Evolutionary conservation across 2,329 filamentous ascomycete genomes (phyloP).

Genomic region (Furcasterigmium furcatum): DNA sequence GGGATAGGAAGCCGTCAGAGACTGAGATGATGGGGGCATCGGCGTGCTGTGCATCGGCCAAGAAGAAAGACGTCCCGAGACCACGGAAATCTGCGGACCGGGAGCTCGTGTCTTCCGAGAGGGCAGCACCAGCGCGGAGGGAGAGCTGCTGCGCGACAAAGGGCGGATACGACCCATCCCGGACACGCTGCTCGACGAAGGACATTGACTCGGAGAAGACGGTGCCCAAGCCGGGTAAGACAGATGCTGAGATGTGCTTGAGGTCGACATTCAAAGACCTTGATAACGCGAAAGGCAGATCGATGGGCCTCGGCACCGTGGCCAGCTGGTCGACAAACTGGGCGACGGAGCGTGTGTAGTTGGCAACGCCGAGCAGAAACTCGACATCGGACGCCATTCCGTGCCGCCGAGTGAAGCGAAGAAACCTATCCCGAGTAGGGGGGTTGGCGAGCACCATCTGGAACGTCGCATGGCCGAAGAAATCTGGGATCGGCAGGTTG

Average conservation of each 20-base stretch:
- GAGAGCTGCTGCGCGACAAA: slow-evolving; percentile 52
- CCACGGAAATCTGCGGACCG: slow-evolving; percentile 42
- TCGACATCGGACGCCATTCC: slow-evolving; percentile 47
- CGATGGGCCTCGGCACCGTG: slow-evolving; percentile 37
- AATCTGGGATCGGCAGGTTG: slow-evolving; percentile 32
- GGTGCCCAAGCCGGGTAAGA: slow-evolving; percentile 41
- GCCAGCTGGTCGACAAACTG: slow-evolving; percentile 35
- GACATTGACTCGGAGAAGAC: slow-evolving; percentile 39
- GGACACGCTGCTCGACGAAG: slow-evolving; percentile 40
- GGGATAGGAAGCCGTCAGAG: slow-evolving; percentile 47
- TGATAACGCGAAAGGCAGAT: slow-evolving; percentile 35
- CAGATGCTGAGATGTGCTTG: slow-evolving; percentile 38
- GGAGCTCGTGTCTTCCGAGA: slow-evolving; percentile 31
- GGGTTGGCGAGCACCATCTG: slow-evolving; percentile 47
- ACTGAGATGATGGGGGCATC: slow-evolving; percentile 48
- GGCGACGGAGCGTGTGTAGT: slow-evolving; percentile 40
- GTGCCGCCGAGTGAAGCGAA: slow-evolving; percentile 44
- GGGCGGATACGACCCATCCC: slow-evolving; percentile 43
- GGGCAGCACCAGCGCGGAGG: slow-evolving; percentile 37
- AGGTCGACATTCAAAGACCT: slow-evolving; percentile 41
- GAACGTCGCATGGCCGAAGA: slow-evolving; percentile 47
- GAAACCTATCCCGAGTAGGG: slow-evolving; percentile 40
- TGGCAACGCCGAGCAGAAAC: slow-evolving; percentile 47
- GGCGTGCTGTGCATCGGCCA: slow-evolving; percentile 46
- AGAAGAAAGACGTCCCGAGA: slow-evolving; percentile 55